phyloP scores from a whole-genome alignment of 805 yeast genomes.

The Saturnispora mendoncae region DNA sequence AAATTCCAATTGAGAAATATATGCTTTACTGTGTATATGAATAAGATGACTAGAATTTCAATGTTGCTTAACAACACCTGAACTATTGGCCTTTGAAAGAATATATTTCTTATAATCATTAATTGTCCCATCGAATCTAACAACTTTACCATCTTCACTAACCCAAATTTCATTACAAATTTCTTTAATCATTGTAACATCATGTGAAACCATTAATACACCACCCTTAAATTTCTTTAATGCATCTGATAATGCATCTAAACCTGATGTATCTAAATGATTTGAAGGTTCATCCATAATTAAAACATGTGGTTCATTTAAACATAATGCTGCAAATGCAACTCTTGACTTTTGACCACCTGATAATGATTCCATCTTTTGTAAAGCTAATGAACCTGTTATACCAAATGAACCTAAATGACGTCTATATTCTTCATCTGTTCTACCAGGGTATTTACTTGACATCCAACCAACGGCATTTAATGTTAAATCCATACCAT shows the following conservation, averaged over 20 bases:
- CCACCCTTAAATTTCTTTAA: conserved; percentile 87
- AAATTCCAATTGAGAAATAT: too few relatives aligned
- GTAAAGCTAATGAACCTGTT: conserved; percentile 87
- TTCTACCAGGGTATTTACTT: conserved; percentile 77
- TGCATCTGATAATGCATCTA: conserved; percentile 92
- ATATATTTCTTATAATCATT: conserved; percentile 86
- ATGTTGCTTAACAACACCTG: conserved; percentile 90
- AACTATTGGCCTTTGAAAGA: conserved; percentile 61
- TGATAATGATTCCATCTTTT: conserved; percentile 78
- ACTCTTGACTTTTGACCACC: conserved; percentile 99
- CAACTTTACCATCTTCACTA: conserved; percentile 76
- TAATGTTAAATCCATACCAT: conserved; percentile 79
- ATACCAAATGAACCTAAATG: conserved; percentile 96
- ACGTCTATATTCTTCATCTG: conserved; percentile 94
- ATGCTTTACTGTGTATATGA: too few relatives aligned
- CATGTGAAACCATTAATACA: conserved; percentile 95
- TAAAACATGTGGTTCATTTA: conserved; percentile 82
- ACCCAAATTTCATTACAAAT: conserved; percentile 96
- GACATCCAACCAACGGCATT: conserved; percentile 96
- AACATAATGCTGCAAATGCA: conserved; percentile 92
- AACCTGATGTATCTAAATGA: conserved; percentile 96
- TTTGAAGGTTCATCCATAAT: conserved; percentile 96
- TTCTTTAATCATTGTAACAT: conserved; percentile 78
- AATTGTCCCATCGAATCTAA: conserved; percentile 72
- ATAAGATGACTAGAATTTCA: conserved; percentile 30